Base-by-base conservation (phyloP, 345 rosid genomes). In the Jatropha curcas region DNA sequence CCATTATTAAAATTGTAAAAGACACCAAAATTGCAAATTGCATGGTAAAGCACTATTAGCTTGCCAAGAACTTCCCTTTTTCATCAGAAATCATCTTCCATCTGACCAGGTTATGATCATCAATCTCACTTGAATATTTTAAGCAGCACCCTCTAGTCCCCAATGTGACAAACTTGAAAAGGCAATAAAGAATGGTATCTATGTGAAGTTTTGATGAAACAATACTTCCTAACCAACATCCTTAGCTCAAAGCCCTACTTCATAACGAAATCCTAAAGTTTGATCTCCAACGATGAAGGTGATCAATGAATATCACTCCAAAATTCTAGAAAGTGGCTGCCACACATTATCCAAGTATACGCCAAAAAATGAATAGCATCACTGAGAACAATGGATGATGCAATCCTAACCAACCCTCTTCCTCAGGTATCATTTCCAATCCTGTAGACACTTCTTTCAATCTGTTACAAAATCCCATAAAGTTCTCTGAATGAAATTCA, bases 381-480 rank as follows among this genome's bases (percentile, higher is more conserved):
- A 60, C 1, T 39, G 39, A 48, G 41, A 68, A 27, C 20, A 71
- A 53, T 19, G 60, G 65, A 68, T 41, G 72, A 65, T 30, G 28
- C 57, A 60, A 30, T 41, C 41, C 79, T 50, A 39, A 45, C 43
- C 53, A 65, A 72, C 65, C 62, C 68, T 57, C 71, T n/a, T 12
- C 17, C 41, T 48, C 56, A 66, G 13, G 45, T 28, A 66, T 67
- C 72, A 75, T 60, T 70, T 74, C 68, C 67, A 60, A 65, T 48
- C 50, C 41, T 46, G 65, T 66, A 31, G 5, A 33, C 25, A 4
- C 43, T 55, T 22, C 66, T 55, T 69, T 50, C 70, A 43, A 50
- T 80, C 61, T 17, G 71, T 68, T 65, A 69, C 68, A 34, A 60
- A 52, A 66, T 45, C 27, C 59, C 68, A 68, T 59, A 30, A 20